Conservation (phyloP, 176 grass and related monocot species). For the Oryza coarctata region DNA sequence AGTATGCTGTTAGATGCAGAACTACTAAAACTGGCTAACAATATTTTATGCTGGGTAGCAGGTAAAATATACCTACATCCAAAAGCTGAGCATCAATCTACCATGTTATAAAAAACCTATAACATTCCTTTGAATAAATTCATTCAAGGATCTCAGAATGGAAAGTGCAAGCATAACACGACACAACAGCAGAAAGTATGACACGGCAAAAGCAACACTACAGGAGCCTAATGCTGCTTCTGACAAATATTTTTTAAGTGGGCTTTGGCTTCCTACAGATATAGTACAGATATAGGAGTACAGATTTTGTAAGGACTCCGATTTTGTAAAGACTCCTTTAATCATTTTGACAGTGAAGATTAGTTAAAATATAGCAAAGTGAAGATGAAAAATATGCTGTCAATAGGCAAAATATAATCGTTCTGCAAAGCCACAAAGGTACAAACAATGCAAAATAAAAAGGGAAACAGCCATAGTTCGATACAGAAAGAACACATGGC, state of each 20-base stretch:
- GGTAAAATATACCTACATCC: background rate
- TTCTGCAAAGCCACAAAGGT: background rate
- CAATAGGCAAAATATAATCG: background rate
- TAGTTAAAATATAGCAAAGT: background rate
- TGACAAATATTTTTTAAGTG: background rate
- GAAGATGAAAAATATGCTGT: background rate
- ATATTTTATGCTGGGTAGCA: background rate
- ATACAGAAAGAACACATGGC: background rate
- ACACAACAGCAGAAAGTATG: background rate
- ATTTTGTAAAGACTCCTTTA: background rate
- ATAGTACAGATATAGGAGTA: background rate
- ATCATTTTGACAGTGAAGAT: background rate
- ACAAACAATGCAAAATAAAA: background rate
- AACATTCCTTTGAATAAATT: background rate
- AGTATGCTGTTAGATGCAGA: constrained; percentile 4
- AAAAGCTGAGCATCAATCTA: background rate
- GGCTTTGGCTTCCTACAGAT: background rate
- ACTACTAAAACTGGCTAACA: background rate
- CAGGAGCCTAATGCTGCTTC: background rate
- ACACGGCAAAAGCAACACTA: background rate
- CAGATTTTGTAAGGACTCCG: background rate
- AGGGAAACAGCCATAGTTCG: background rate
- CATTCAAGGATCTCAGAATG: background rate
- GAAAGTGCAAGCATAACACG: background rate
- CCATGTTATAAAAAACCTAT: background rate